A percentile compares a stretch with the other conserved stretches of the same genome.
phyloP scores from a whole-genome alignment of 768 basidiomycete genomes.

The Rhodotorula taiwanensis region DNA sequence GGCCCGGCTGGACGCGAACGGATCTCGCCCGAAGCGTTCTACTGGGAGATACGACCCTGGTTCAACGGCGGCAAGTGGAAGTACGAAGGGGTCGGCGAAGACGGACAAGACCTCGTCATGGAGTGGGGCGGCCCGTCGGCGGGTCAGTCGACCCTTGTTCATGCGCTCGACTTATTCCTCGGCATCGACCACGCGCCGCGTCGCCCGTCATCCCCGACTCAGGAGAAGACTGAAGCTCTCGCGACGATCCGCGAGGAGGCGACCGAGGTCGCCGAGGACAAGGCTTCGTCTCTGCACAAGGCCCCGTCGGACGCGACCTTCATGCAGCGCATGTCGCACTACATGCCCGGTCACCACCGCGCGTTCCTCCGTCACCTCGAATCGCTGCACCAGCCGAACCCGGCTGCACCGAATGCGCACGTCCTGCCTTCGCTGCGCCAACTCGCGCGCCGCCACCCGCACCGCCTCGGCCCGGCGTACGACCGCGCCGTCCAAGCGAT shows the following conservation, averaged over 20 bases:
- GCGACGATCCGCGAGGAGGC: slow-evolving; percentile 6
- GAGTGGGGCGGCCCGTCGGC: slow-evolving; percentile 67
- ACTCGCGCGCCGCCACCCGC: slow-evolving; percentile 48
- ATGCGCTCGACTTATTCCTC: slow-evolving; percentile 65
- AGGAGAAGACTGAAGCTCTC: slow-evolving; percentile 1
- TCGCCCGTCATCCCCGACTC: not conserved
- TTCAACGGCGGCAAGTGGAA: slow-evolving; percentile 73
- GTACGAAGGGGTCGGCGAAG: slow-evolving; percentile 64
- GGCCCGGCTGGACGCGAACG: slow-evolving; percentile 9
- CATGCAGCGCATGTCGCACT: slow-evolving; percentile 82
- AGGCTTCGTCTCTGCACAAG: slow-evolving; percentile 12
- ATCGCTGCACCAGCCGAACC: slow-evolving; percentile 52
- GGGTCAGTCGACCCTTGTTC: slow-evolving; percentile 88
- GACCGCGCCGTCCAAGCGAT: slow-evolving; percentile 69
- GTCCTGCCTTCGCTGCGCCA: slow-evolving; percentile 55
- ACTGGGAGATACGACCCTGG: slow-evolving; percentile 87
- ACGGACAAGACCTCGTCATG: slow-evolving; percentile 49
- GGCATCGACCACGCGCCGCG: slow-evolving; percentile 54
- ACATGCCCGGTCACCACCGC: slow-evolving; percentile 89
- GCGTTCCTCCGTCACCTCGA: slow-evolving; percentile 61
- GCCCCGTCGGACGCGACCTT: slow-evolving; percentile 47
- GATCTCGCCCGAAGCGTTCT: slow-evolving; percentile 68
- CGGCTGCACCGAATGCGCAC: not conserved
- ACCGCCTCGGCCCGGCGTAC: slow-evolving; percentile 52
- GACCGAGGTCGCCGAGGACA: not conserved